A percentile compares a stretch with the other conserved stretches of the same genome.
phyloP scores from a whole-genome alignment of 129 eudicot genomes.

The Gnaphalium uliginosum region DNA sequence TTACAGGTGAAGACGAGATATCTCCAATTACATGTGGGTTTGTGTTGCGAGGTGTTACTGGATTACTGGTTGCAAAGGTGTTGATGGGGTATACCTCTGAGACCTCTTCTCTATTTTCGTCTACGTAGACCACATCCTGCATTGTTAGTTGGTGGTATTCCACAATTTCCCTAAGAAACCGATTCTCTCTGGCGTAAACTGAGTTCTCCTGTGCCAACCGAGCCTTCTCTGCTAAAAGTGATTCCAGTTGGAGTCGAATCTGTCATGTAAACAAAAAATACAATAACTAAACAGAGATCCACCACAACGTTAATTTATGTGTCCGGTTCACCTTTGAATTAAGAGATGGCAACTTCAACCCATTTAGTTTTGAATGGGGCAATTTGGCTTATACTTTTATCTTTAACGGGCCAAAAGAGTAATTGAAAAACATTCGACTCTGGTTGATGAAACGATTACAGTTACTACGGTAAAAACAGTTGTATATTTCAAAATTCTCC shows the following conservation, averaged over 20 bases:
- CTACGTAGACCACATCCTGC: slow-evolving; percentile 95
- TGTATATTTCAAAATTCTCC: no score
- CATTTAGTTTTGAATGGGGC: background rate
- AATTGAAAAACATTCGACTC: no score
- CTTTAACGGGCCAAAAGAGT: no score
- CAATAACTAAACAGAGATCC: background rate
- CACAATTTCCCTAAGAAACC: slow-evolving; percentile 88
- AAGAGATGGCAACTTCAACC: background rate
- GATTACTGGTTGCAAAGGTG: slow-evolving; percentile 36
- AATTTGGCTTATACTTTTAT: no score
- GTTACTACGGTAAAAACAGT: no score
- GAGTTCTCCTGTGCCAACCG: slow-evolving; percentile 96
- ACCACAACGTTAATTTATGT: background rate
- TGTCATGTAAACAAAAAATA: slow-evolving; percentile 29
- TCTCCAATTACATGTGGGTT: slow-evolving; percentile 34
- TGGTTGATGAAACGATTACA: no score
- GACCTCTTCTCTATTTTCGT: slow-evolving; percentile 84
- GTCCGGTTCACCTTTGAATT: background rate
- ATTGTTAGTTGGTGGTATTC: slow-evolving; percentile 96
- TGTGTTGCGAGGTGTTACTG: slow-evolving; percentile 27
- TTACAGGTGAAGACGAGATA: slow-evolving; percentile 26
- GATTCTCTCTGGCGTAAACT: slow-evolving; percentile 84
- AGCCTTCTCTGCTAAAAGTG: slow-evolving; percentile 95
- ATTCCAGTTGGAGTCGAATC: slow-evolving; percentile 94
- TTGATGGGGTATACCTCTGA: slow-evolving; percentile 78